Percentiles rank a stretch among this genome's conserved stretches.
These are phyloP conservation scores for Musa troglodytarum DNA, from an alignment of 176 grass and related monocot genomes.

Conservation along the genomic window DNA sequence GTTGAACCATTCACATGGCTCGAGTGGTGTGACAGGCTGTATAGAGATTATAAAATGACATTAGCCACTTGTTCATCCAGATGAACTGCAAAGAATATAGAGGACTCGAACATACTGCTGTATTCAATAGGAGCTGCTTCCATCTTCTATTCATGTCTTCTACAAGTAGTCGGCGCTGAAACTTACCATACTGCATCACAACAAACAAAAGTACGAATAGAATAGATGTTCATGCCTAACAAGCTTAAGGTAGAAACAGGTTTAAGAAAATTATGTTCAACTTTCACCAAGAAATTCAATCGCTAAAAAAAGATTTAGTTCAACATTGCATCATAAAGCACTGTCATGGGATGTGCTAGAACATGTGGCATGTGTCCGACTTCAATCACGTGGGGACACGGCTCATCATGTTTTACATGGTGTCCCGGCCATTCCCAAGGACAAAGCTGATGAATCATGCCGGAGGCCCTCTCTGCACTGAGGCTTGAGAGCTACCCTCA, in stretches of 20 bases:
- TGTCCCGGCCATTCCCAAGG: neutral
- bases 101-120: constrained; percentile 41
- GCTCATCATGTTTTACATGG: neutral
- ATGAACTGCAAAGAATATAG: constrained; percentile 5
- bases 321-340: neutral
- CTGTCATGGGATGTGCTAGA: neutral
- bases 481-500: neutral
- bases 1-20: constrained; percentile 85
- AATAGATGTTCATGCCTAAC: neutral
- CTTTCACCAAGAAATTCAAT: neutral
- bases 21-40: constrained; percentile 70
- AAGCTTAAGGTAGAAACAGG: neutral
- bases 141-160: constrained; percentile 95
- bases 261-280: neutral
- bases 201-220: neutral
- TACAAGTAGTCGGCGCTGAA: constrained; percentile 46
- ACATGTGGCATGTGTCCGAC: neutral
- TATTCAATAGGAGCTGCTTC: constrained; percentile 84
- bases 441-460: neutral
- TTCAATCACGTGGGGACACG: neutral
- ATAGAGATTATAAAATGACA: constrained; percentile 19
- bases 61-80: constrained; percentile 9
- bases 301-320: neutral
- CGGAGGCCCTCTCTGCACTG: neutral
- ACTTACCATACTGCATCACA: constrained; percentile 60